These are phyloP conservation scores for Cercospora zeina DNA, from an alignment of 2,329 filamentous ascomycete species.

Conservation along the genomic window DNA sequence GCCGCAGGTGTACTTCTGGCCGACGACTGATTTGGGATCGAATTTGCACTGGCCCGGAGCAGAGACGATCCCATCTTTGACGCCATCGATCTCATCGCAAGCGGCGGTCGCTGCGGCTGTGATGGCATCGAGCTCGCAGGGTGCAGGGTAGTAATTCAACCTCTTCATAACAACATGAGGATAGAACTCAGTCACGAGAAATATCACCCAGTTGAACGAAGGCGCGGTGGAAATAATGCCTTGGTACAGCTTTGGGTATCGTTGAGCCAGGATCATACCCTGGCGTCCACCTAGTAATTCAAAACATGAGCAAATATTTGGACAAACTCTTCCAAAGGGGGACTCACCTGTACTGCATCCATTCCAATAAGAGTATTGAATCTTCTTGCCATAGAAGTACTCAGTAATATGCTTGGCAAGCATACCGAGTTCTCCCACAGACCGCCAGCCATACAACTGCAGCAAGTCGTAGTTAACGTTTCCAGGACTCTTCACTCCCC, in stretches of 20 bases:
- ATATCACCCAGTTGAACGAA: conserved; percentile 43
- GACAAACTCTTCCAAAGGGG: neutral
- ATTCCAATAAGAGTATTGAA: conserved; percentile 43
- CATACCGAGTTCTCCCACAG: conserved; percentile 41
- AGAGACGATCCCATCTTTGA: conserved; percentile 42
- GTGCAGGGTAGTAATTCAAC: conserved; percentile 33
- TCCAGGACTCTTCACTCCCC: conserved; percentile 35
- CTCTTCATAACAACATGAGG: conserved; percentile 38
- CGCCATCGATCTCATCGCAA: conserved; percentile 44
- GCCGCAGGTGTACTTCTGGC: conserved; percentile 33
- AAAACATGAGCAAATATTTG: neutral
- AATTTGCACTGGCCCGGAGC: conserved; percentile 37
- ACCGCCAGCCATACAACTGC: conserved; percentile 40
- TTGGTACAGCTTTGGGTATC: conserved; percentile 44
- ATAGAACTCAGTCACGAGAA: conserved; percentile 37
- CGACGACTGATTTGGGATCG: conserved; percentile 37
- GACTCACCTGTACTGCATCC: conserved; percentile 43
- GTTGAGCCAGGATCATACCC: conserved; percentile 41
- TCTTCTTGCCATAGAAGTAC: conserved; percentile 39
- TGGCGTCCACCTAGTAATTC: conserved; percentile 37
- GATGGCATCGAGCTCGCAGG: conserved; percentile 44
- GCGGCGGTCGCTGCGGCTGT: conserved; percentile 39
- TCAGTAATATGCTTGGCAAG: conserved; percentile 39
- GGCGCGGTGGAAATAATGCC: conserved; percentile 46
- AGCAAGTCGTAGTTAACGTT: conserved; percentile 41